These are phyloP conservation scores for Melampsora americana DNA, from an alignment of 1,284 basidiomycete genomes.

Conservation along the genomic window DNA sequence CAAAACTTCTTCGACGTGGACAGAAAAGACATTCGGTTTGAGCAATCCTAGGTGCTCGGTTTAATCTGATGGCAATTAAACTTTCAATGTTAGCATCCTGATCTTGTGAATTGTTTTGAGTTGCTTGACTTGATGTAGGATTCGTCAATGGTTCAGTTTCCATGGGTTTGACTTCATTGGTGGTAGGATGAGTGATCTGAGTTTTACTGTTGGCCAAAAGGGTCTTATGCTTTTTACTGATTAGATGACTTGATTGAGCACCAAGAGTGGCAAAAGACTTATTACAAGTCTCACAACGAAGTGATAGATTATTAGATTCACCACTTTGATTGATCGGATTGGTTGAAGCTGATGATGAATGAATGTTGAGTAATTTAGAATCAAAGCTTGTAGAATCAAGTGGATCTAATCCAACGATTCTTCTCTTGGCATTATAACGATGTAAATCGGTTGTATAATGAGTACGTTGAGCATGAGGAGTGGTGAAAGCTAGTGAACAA, in stretches of 20 bases:
- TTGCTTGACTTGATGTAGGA: neutral
- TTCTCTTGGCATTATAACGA: conserved; percentile 96
- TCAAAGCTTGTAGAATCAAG: conserved; percentile 77
- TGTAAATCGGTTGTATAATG: conserved; percentile 96
- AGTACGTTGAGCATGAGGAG: conserved; percentile 77
- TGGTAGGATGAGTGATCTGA: conserved; percentile 43
- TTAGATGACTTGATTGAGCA: conserved; percentile 79
- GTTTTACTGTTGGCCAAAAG: conserved; percentile 61
- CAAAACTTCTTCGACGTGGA: conserved; percentile 56
- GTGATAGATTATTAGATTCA: neutral
- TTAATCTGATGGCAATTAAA: conserved; percentile 62
- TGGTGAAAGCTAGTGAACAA: conserved; percentile 82
- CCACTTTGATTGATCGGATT: neutral
- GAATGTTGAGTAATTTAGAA: conserved; percentile 76
- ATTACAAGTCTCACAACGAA: conserved; percentile 56
- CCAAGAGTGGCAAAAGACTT: conserved; percentile 87
- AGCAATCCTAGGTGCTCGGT: conserved; percentile 58
- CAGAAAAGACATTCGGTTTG: conserved; percentile 76
- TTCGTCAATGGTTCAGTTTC: neutral
- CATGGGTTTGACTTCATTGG: conserved; percentile 17
- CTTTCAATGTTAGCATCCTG: conserved; percentile 64
- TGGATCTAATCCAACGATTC: conserved; percentile 84
- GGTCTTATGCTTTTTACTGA: conserved; percentile 87
- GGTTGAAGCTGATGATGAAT: conserved; percentile 4
- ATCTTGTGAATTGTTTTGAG: neutral